These are phyloP conservation scores for Ganoderma resinaceum DNA, from an alignment of 1,284 basidiomycete species.

Conservation along the genomic window DNA sequence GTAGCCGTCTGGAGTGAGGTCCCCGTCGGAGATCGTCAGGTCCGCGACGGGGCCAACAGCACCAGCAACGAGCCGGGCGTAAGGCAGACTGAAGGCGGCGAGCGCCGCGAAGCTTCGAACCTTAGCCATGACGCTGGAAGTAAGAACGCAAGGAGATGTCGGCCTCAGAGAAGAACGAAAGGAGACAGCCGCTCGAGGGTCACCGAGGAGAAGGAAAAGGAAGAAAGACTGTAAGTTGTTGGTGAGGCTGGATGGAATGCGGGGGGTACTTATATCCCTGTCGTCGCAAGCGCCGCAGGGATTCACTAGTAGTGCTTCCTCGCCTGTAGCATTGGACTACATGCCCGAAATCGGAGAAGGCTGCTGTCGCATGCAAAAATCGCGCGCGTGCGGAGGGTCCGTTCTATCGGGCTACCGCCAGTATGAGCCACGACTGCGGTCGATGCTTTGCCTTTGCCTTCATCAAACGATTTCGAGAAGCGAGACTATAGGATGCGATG, in stretches of 20 bases:
- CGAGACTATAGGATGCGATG: not conserved
- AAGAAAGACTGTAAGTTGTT: not conserved
- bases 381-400: not conserved
- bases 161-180: not conserved
- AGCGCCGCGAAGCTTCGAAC: not conserved
- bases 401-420: not conserved
- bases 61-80: slow-evolving; percentile 10
- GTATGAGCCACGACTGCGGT: not conserved
- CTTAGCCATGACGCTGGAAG: slow-evolving; percentile 1
- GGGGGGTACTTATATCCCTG: not conserved
- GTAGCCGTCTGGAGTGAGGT: slow-evolving; percentile 35
- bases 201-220: not conserved
- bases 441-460: not conserved
- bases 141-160: not conserved
- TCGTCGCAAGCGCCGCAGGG: not conserved
- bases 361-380: not conserved
- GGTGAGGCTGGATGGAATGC: not conserved
- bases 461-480: not conserved
- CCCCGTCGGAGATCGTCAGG: slow-evolving; percentile 28
- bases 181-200: not conserved
- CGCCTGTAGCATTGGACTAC: not conserved
- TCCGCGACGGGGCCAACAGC: slow-evolving; percentile 28
- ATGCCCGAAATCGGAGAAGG: not conserved
- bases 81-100: not conserved
- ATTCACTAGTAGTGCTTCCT: not conserved